These are phyloP conservation scores for Botrytis deweyae DNA, from an alignment of 2,329 filamentous ascomycete genomes.

Conservation along the genomic window DNA sequence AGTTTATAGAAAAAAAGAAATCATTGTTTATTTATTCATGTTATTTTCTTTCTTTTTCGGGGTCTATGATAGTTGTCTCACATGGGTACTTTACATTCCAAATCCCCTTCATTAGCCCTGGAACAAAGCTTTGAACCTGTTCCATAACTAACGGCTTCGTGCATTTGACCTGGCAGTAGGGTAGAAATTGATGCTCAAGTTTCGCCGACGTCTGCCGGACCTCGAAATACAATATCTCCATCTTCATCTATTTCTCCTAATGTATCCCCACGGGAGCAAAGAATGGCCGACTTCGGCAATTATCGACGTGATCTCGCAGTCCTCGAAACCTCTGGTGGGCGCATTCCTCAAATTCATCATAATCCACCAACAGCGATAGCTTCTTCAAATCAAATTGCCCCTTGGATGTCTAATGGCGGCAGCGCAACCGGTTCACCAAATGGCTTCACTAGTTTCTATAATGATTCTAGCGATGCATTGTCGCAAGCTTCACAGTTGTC, in stretches of 20 bases:
- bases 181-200: conserved; percentile 39
- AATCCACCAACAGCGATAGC: conserved; percentile 55
- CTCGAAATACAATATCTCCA: conserved; percentile 31
- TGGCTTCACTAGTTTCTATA: conserved; percentile 61
- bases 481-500: conserved; percentile 67
- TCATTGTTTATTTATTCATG: conserved; percentile 17
- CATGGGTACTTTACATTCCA: not conserved
- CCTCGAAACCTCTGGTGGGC: conserved; percentile 59
- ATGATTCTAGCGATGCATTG: conserved; percentile 72
- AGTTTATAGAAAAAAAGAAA: not conserved
- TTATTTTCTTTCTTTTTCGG: conserved; percentile 25
- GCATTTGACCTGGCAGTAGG: conserved; percentile 36
- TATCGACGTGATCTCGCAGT: conserved; percentile 71
- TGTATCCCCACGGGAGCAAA: conserved; percentile 40
- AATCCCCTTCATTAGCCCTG: conserved; percentile 8
- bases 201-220: conserved; percentile 37
- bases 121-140: conserved; percentile 32
- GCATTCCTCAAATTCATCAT: conserved; percentile 59
- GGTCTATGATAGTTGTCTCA: conserved; percentile 14
- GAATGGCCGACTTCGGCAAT: conserved; percentile 57
- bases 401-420: conserved; percentile 52
- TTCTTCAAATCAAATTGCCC: conserved; percentile 49
- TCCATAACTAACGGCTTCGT: conserved; percentile 40
- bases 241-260: conserved; percentile 36
- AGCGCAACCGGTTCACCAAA: conserved; percentile 36